Conservation (phyloP, 495 filamentous ascomycete genomes). For the Penicillium lividum region DNA sequence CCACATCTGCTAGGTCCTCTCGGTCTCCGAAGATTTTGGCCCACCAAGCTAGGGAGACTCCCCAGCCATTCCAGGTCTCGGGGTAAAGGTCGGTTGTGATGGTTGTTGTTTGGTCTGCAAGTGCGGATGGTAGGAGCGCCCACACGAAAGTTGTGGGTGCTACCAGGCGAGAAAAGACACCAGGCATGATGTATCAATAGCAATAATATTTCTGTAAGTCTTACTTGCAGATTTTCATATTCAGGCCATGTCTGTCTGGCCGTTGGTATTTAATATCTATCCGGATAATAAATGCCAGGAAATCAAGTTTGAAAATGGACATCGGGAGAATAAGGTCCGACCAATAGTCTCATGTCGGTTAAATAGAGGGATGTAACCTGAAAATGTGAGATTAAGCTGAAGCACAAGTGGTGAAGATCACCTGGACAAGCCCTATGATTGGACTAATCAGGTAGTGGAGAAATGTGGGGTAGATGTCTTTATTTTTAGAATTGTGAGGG, state of each 20-base stretch:
- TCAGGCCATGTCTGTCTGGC: neutral
- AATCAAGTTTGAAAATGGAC: neutral
- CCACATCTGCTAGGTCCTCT: slow-evolving; percentile 15
- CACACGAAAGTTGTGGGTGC: neutral
- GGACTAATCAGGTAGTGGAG: neutral
- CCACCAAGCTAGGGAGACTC: slow-evolving; percentile 22
- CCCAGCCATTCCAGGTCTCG: slow-evolving; percentile 15
- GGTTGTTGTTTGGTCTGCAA: slow-evolving; percentile 9
- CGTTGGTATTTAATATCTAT: neutral
- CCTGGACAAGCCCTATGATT: neutral
- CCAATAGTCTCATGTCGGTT: neutral
- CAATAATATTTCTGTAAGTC: neutral
- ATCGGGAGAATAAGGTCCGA: neutral
- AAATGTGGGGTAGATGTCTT: slow-evolving; percentile 1
- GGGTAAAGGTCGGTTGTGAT: slow-evolving; percentile 11
- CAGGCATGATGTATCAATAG: slow-evolving; percentile 5
- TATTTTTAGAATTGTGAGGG: too few relatives aligned
- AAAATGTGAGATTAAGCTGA: neutral
- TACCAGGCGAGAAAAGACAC: neutral
- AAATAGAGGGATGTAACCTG: neutral
- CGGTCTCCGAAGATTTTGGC: slow-evolving; percentile 15
- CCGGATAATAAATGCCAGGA: neutral
- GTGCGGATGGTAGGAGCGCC: slow-evolving; percentile 1
- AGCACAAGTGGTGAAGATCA: neutral
- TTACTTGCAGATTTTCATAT: neutral